Base-by-base conservation (phyloP, 2,329 filamentous ascomycete genomes). In the Rutstroemia sp. region DNA sequence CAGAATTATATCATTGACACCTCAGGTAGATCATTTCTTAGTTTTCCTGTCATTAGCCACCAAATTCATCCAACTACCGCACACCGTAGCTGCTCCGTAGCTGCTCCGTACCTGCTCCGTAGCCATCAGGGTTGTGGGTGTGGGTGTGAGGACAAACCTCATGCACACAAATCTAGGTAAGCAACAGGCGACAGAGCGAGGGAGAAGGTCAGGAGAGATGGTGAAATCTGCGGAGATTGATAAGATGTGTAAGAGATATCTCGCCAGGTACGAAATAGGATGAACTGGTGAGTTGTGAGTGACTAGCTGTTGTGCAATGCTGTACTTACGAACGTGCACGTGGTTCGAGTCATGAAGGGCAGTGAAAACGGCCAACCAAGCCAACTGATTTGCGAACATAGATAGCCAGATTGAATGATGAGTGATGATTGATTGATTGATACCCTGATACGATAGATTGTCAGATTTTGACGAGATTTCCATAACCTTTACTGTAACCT, bases 341-440 rank as follows among this genome's bases (percentile, higher is more conserved):
- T 54, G 56, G 51, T 45, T 54, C 56, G 51, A 51, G 38, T 54
- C 51, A 51, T 49, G n/a, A 16, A 37, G 2, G 16, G 37, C 10
- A 34, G 9, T 4, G 30, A 34, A 34, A 34, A 12, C 30, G 42
- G 41, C 47, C 50, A 48, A 27, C 44, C 8, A 46, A 23, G 21
- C 14, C 39, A n/a, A 6, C 38, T 41, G 12, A 17, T 14, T 34
- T 34, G 12, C 30, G 30, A 34, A 4, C 30, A 34, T 12, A 34
- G 30, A 34, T 34, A 34, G 30, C 3, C 9, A 19, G 39, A 42
- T 42, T 42, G 10, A 34, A 1, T 12, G 30, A 27, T 27, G 25
- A 27, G 5, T 27, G 25, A 27, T 27, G 25, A 27, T 34, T 34
- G 30, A 34, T 34, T 10, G 8, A 12, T 34, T 34, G 30, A 34